These are phyloP conservation scores for Erodium trifolium DNA, from an alignment of 441 rosid genomes.

Conservation along the genomic window DNA sequence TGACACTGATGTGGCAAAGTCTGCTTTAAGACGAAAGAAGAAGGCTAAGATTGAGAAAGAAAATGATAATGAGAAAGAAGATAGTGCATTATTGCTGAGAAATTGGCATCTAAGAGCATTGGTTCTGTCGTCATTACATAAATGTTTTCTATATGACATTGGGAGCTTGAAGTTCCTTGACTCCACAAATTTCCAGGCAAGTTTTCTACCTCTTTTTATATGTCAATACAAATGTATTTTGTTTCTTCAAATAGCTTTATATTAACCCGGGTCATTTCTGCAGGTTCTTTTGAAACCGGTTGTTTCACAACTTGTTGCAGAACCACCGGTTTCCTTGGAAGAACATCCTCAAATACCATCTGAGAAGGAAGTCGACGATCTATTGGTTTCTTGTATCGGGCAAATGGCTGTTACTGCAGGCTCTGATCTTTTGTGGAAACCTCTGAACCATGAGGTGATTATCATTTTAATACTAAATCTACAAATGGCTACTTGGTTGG, in stretches of 20 bases:
- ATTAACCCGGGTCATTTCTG: constrained; percentile 11
- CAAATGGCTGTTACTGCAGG: constrained; percentile 95
- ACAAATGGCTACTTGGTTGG: background rate
- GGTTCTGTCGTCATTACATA: constrained; percentile 68
- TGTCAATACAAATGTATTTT: too few relatives aligned
- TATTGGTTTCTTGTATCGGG: constrained; percentile 68
- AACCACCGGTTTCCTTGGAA: constrained; percentile 53
- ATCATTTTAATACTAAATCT: too few relatives aligned
- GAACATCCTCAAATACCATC: constrained; percentile 54
- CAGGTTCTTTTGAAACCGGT: constrained; percentile 86
- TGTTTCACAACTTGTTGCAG: constrained; percentile 62
- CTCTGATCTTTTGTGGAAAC: constrained; percentile 88
- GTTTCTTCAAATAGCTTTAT: background rate
- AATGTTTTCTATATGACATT: constrained; percentile 76
- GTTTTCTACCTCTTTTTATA: constrained; percentile 1
- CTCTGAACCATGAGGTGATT: constrained; percentile 84
- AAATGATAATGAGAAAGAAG: constrained; percentile 24
- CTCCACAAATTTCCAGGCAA: constrained; percentile 74
- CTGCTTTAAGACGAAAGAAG: constrained; percentile 51
- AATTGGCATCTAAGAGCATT: constrained; percentile 80
- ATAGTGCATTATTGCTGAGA: constrained; percentile 29
- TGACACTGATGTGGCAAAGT: constrained; percentile 30
- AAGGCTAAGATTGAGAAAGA: constrained; percentile 60
- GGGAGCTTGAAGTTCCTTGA: constrained; percentile 75
- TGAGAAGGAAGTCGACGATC: constrained; percentile 63